Base-by-base conservation (phyloP, 208 protist species). In the Jaenimonas drosophilae region DNA sequence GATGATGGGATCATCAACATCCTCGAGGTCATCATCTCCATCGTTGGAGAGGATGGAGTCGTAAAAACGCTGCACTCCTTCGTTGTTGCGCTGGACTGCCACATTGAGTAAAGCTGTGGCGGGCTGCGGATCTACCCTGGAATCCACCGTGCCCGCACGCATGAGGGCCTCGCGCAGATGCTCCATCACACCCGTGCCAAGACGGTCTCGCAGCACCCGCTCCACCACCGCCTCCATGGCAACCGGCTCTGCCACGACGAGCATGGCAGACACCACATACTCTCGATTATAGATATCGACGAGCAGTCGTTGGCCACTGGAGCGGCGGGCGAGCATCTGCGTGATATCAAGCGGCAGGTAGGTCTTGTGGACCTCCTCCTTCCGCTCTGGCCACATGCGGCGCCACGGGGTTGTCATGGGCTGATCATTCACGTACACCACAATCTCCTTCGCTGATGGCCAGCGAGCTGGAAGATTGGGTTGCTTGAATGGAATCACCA, bases 311-410 rank as follows among this genome's bases (percentile, higher is more conserved):
- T 91, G 83, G 6, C 25, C 33, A 9, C 37, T 9, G 16, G 41
- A 49, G 17, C 55, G 28, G 50, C 59, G 67, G 38, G 56, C 54
- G 40, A 31, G 62, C 17, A 78, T 34, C 45, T 82, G 72, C 24
- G 83, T 91, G 25, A 91, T 73, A 50, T 91, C 83, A 24, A 91
- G 49, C 27, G 72, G 64, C 21, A 91, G 62, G 37, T 67, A 79
- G n/a, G 78, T 71, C 47, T 85, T 79, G 19, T 68, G 59, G 1
- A 91, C 73, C 42, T 64, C 68, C 31, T 53, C 40, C 41, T 64
- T 57, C 16, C 78, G 71, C 17, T 81, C 78, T 3, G 83, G 83
- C 78, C 83, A 91, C 14, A 61, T 40, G 12, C 83, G 83, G 51
- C 68, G 72, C 78, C 83, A 91, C 43, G 76, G 48, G 24, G 70